Evolutionary conservation across 176 grass and related monocot genomes (phyloP), one percentile per base, ranked within the genome.

Genomic region (Carex parvula): DNA sequence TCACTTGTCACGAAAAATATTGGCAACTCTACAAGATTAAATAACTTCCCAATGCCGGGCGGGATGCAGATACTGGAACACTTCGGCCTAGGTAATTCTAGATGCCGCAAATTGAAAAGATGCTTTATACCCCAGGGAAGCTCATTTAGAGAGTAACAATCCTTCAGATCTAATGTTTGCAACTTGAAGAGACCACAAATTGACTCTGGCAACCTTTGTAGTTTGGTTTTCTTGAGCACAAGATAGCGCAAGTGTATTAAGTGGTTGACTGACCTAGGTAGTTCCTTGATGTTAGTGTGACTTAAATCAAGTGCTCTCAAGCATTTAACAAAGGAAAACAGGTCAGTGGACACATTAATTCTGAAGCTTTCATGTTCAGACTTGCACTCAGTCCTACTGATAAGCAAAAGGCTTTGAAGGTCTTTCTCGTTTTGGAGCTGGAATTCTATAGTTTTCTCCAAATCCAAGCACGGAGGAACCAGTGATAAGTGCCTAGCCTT

Each of bases 151-250:
- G 24, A 50, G 6, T 81, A 16, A 46, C 89, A 87, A 85, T 39
- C 44, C 75, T 48, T 84, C 44, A 87, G 85, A 62, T 85, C 75
- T 73, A 90, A 46, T 3, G 82, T 73, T 61, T 92, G 72, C 76
- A 92, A 61, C 29, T 92, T 88, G 79, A 88, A 84, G 5, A 90
- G 77, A 70, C 66, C 66, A 70, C 66, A 24, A 15, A 70, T 70
- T 5, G 66, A 24, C 66, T 70, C 66, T 24, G 66, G 66, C 37
- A 70, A 32, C 14, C 29, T 70, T 70, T 33, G 26, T 24, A 70
- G 12, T 70, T 33, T 33, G 13, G 66, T 70, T 33, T 70, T 70
- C 66, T 70, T 33, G 12, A 70, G 20, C 26, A 33, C 26, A 33
- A 70, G 17, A 70, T 70, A 70, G 29, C 66, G 26, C 66, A 70